A percentile compares a stretch with the other conserved stretches of the same genome.
These are phyloP conservation scores for Nowakowskiella sp. DNA, from an alignment of 192 early-diverging fungal genomes.

Conservation along the genomic window DNA sequence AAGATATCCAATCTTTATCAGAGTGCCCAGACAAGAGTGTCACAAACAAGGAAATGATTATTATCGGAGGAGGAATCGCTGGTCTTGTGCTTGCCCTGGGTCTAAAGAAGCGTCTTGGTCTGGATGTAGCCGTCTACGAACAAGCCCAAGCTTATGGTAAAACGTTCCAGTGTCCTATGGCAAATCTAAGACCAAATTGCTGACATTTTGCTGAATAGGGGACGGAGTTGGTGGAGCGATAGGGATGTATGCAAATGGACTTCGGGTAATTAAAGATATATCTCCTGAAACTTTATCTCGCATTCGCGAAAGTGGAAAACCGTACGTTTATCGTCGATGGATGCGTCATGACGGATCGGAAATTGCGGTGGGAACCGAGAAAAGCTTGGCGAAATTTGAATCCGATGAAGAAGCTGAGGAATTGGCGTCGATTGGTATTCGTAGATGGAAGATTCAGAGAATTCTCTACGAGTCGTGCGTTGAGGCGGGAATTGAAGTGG, in stretches of 20 bases:
- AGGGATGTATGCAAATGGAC: constrained; percentile 31
- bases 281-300: constrained; percentile 11
- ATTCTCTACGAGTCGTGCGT: constrained; percentile 13
- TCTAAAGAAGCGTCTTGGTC: constrained; percentile 21
- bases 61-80: constrained; percentile 15
- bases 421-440: constrained; percentile 26
- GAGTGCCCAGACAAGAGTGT: background rate
- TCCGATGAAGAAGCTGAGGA: constrained; percentile 7
- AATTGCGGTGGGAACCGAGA: constrained; percentile 28
- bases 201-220: background rate
- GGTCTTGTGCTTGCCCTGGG: constrained; percentile 19
- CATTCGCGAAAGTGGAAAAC: constrained; percentile 11
- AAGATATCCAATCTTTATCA: too few relatives aligned
- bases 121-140: constrained; percentile 14
- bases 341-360: constrained; percentile 34
- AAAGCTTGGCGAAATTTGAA: constrained; percentile 1
- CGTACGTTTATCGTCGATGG: constrained; percentile 26
- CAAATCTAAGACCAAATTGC: background rate
- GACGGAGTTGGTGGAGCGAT: constrained; percentile 24
- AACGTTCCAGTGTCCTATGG: background rate
- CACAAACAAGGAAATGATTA: constrained; percentile 10
- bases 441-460: constrained; percentile 29
- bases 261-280: constrained; percentile 29
- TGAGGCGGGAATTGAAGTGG: constrained; percentile 5
- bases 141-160: constrained; percentile 23